Conservation (phyloP, 495 filamentous ascomycete species). For the Penicillium paxilli region DNA sequence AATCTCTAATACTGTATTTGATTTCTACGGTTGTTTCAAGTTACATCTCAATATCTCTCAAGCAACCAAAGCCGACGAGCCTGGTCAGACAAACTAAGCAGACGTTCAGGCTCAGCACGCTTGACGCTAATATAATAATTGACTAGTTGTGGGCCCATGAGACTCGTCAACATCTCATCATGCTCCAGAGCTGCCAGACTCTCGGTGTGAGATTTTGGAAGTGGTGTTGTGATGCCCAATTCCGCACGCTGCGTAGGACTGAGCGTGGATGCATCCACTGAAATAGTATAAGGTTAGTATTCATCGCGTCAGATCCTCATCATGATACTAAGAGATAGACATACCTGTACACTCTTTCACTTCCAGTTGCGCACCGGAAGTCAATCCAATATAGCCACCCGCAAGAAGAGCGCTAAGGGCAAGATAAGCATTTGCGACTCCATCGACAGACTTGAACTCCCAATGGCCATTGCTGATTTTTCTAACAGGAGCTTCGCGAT, state of each 20-base stretch:
- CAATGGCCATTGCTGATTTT: constrained; percentile 39
- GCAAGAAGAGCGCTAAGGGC: constrained; percentile 62
- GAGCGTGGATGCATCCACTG: constrained; percentile 36
- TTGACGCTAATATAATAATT: constrained; percentile 62
- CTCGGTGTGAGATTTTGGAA: constrained; percentile 37
- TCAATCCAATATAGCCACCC: constrained; percentile 63
- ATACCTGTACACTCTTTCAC: constrained; percentile 56
- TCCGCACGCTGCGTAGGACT: constrained; percentile 15
- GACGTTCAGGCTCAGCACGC: constrained; percentile 47
- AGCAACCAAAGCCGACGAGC: constrained; percentile 58
- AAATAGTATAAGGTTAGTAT: neutral
- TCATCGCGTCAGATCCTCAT: neutral
- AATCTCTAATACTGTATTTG: too few species aligned
- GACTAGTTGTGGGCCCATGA: constrained; percentile 56
- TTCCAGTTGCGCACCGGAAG: constrained; percentile 41
- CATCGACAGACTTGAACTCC: constrained; percentile 44
- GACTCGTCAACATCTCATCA: constrained; percentile 21
- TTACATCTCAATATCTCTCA: constrained; percentile 45
- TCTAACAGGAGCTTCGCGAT: constrained; percentile 43
- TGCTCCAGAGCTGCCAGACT: constrained; percentile 25
- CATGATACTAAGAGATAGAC: constrained; percentile 2
- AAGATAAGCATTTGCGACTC: constrained; percentile 44
- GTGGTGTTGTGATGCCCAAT: constrained; percentile 40
- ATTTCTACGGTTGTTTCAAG: too few species aligned
- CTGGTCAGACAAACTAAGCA: constrained; percentile 51